Evolutionary conservation across 2,329 filamentous ascomycete genomes (phyloP).

Genomic region (Ambrosiella cleistominuta): DNA sequence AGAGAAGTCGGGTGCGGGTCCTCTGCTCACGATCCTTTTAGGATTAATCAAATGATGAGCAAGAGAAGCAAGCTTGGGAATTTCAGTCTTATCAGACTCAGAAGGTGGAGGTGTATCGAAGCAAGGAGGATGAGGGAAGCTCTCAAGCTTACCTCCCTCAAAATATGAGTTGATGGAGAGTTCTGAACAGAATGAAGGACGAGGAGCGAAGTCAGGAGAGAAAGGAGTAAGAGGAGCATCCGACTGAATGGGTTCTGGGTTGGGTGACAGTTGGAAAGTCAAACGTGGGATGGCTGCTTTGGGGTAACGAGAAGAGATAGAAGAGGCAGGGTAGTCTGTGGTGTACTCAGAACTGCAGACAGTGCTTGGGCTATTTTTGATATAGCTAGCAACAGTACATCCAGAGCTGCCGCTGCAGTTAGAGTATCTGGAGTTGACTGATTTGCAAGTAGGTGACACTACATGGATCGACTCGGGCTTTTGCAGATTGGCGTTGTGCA

Average conservation of each 20-base stretch:
- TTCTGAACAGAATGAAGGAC: constrained; percentile 12
- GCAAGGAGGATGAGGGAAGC: constrained; percentile 9
- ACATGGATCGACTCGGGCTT: constrained; percentile 10
- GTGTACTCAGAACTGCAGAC: constrained; percentile 8
- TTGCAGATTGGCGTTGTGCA: constrained; percentile 5
- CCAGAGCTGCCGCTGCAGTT: constrained; percentile 9
- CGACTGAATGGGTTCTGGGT: neutral
- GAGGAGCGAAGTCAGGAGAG: constrained; percentile 3
- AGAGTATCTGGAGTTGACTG: constrained; percentile 7
- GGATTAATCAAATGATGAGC: neutral
- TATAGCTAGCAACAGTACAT: constrained; percentile 7
- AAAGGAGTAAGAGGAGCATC: constrained; percentile 5
- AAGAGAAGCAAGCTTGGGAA: neutral
- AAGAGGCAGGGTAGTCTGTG: constrained; percentile 3
- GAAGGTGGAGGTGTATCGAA: constrained; percentile 6
- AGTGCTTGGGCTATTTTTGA: constrained; percentile 11
- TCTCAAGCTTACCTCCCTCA: constrained; percentile 12
- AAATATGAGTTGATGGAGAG: constrained; percentile 12
- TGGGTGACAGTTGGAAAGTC: constrained; percentile 10
- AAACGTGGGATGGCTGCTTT: constrained; percentile 3
- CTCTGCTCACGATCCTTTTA: constrained; percentile 5
- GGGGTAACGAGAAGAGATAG: constrained; percentile 6
- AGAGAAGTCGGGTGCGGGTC: constrained; percentile 11
- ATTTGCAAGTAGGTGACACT: constrained; percentile 10
- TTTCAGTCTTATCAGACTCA: constrained; percentile 1